Percentiles rank a stretch among this genome's conserved stretches.
phyloP scores from a whole-genome alignment of 257 asterid species.

The Fraxinus anomala region DNA sequence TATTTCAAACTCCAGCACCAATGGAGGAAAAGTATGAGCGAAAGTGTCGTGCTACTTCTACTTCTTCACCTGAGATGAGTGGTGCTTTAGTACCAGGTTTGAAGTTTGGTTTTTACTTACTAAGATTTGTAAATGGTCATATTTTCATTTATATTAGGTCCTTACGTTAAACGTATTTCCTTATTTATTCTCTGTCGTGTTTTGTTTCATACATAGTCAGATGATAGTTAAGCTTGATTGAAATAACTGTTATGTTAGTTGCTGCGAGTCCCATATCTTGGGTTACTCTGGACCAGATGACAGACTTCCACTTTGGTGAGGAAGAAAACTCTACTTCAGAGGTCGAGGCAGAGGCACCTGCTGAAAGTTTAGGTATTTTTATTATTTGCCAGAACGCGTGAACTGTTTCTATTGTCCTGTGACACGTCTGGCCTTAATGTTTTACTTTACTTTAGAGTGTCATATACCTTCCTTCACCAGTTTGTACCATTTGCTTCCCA shows the following conservation, averaged over 20 bases:
- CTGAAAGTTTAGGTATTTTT: constrained; percentile 26
- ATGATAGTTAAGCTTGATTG: background rate
- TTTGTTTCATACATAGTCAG: background rate
- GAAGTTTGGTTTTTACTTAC: background rate
- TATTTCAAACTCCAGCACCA: constrained; percentile 69
- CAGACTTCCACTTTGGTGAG: background rate
- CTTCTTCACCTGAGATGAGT: constrained; percentile 19
- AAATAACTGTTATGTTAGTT: background rate
- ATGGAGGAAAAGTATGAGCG: constrained; percentile 56
- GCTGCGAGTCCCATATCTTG: background rate
- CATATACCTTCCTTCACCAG: background rate
- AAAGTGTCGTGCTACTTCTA: constrained; percentile 42
- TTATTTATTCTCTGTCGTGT: background rate
- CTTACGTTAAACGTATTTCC: background rate
- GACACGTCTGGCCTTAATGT: background rate
- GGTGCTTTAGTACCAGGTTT: constrained; percentile 24
- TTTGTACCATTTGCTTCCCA: background rate
- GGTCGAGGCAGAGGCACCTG: constrained; percentile 5
- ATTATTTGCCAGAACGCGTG: background rate
- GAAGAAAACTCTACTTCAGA: background rate
- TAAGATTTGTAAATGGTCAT: background rate
- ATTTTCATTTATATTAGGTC: too few species aligned
- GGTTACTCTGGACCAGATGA: background rate
- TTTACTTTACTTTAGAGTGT: background rate
- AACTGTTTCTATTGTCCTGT: background rate